These are phyloP conservation scores for Aaosphaeria arxii DNA, from an alignment of 2,329 filamentous ascomycete species.

Conservation along the genomic window DNA sequence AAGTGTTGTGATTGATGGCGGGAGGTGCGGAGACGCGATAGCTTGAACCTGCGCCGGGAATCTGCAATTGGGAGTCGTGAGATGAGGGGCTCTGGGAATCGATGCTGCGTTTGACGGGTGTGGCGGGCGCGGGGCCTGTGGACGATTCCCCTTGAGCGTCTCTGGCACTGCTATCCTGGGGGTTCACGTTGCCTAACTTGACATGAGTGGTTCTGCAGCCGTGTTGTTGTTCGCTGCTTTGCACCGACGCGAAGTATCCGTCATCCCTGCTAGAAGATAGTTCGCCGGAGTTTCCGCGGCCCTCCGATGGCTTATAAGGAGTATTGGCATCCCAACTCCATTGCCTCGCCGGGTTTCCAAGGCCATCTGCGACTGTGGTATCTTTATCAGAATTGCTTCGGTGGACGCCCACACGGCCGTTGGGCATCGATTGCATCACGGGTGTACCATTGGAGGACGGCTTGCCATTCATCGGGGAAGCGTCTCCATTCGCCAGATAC, in stretches of 20 bases:
- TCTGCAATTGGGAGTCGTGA: slow-evolving; percentile 33
- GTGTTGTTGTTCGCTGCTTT: slow-evolving; percentile 34
- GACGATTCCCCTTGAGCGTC: slow-evolving; percentile 28
- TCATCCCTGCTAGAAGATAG: slow-evolving; percentile 37
- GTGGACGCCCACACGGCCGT: slow-evolving; percentile 30
- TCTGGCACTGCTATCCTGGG: slow-evolving; percentile 5
- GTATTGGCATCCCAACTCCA: slow-evolving; percentile 11
- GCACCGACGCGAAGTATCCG: slow-evolving; percentile 44
- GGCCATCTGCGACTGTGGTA: no score
- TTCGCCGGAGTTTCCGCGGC: slow-evolving; percentile 23
- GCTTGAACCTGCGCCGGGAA: slow-evolving; percentile 27
- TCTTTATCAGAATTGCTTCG: slow-evolving; percentile 28
- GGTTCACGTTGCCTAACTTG: slow-evolving; percentile 29
- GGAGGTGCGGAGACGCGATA: slow-evolving; percentile 64
- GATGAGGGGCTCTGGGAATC: slow-evolving; percentile 13
- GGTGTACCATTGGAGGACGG: slow-evolving; percentile 22
- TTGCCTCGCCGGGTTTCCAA: neutral
- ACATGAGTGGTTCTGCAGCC: slow-evolving; percentile 35
- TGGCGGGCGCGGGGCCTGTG: slow-evolving; percentile 23
- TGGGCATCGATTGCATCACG: slow-evolving; percentile 28
- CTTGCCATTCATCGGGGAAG: slow-evolving; percentile 29
- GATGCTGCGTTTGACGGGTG: slow-evolving; percentile 16
- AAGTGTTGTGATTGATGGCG: slow-evolving; percentile 49
- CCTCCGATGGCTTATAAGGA: slow-evolving; percentile 18
- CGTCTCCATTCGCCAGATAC: slow-evolving; percentile 23